Percentiles rank a stretch among this genome's conserved stretches.
phyloP scores from a whole-genome alignment of 257 asterid species.

The Petunia axillaris region DNA sequence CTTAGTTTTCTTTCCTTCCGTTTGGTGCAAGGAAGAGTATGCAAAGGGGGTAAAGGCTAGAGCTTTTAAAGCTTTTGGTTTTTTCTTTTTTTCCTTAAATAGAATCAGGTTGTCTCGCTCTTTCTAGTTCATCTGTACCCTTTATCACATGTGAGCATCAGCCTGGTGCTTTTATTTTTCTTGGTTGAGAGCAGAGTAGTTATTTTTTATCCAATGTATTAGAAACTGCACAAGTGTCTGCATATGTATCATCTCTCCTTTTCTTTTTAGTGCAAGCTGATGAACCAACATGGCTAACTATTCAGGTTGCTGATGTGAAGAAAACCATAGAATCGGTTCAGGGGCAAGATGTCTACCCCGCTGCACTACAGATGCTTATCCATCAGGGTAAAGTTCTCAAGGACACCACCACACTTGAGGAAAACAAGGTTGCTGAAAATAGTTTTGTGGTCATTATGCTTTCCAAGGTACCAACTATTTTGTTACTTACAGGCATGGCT shows the following conservation, averaged over 20 bases:
- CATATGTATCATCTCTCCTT: background rate
- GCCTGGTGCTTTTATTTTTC: background rate
- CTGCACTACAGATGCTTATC: conserved; percentile 81
- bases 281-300: background rate
- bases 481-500: conserved; percentile 5
- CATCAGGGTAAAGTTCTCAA: conserved; percentile 93
- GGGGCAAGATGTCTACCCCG: conserved; percentile 75
- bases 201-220: too few relatives aligned
- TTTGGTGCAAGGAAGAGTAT: too few relatives aligned
- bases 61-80: too few relatives aligned
- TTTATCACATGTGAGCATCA: too few relatives aligned
- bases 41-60: too few relatives aligned
- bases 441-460: conserved; percentile 85
- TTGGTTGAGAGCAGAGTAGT: background rate
- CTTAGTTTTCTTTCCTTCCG: too few relatives aligned
- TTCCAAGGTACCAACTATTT: conserved; percentile 56
- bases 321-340: conserved; percentile 66
- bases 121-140: too few relatives aligned
- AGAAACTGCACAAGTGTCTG: too few relatives aligned
- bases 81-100: too few relatives aligned
- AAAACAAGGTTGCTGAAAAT: conserved; percentile 76
- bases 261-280: conserved; percentile 16
- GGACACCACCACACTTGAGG: conserved; percentile 75
- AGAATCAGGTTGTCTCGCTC: too few relatives aligned
- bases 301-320: conserved; percentile 83